A percentile compares a stretch with the other conserved stretches of the same genome.
Conservation (phyloP, 2,329 filamentous ascomycete species). For the Atkinsonella texensis region DNA sequence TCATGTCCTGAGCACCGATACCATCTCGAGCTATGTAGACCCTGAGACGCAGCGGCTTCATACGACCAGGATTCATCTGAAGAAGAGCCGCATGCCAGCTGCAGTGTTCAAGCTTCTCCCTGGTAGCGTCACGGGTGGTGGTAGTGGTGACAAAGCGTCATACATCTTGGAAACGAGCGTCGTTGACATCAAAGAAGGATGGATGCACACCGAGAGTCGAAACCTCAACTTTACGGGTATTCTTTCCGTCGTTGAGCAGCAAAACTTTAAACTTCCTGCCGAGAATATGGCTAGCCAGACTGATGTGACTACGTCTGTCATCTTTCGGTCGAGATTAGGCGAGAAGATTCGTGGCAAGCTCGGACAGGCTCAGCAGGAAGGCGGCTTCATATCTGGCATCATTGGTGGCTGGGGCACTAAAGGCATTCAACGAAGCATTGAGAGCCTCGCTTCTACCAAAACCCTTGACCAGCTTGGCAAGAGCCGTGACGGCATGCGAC, state of each 20-base stretch:
- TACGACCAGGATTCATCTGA: conserved; percentile 69
- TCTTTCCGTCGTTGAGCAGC: conserved; percentile 64
- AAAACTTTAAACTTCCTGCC: conserved; percentile 45
- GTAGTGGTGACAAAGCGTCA: conserved; percentile 53
- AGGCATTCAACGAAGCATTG: conserved; percentile 68
- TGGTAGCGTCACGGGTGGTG: conserved; percentile 53
- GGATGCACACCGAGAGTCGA: conserved; percentile 71
- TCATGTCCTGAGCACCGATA: conserved; percentile 75
- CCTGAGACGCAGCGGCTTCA: conserved; percentile 60
- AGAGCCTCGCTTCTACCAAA: conserved; percentile 64
- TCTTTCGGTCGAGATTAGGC: conserved; percentile 60
- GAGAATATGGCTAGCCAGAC: conserved; percentile 32
- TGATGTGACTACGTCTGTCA: conserved; percentile 61
- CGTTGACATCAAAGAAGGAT: conserved; percentile 67
- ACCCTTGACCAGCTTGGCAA: conserved; percentile 69
- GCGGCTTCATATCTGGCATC: conserved; percentile 38
- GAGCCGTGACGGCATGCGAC: conserved; percentile 71
- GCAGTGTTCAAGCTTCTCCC: conserved; percentile 68
- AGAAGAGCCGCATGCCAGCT: conserved; percentile 65
- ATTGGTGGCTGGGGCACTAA: conserved; percentile 51
- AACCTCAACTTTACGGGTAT: conserved; percentile 78
- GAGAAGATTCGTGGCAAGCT: conserved; percentile 50
- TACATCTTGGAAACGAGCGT: conserved; percentile 74
- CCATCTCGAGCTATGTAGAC: conserved; percentile 63
- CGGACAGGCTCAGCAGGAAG: conserved; percentile 32